These are phyloP conservation scores for Datura wrightii DNA, from an alignment of 257 asterid species.

Conservation along the genomic window DNA sequence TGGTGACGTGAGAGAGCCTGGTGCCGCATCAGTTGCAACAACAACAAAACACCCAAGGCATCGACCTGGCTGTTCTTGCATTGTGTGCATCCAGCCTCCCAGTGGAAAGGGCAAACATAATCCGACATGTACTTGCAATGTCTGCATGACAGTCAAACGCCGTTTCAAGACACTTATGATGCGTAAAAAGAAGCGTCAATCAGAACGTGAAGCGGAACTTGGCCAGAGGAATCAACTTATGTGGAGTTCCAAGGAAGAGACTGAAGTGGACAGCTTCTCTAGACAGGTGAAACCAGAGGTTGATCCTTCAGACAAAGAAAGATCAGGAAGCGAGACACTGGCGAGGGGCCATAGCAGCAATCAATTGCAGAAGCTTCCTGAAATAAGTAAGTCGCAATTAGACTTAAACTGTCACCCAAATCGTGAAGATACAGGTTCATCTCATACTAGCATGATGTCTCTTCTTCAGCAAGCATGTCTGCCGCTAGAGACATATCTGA, in stretches of 20 bases:
- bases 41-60: conserved; percentile 95
- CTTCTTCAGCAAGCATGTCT: conserved; percentile 87
- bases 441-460: conserved; percentile 71
- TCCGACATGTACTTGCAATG: conserved; percentile 93
- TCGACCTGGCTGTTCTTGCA: conserved; percentile 98
- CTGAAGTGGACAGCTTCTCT: conserved; percentile 62
- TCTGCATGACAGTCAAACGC: conserved; percentile 94
- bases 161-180: conserved; percentile 96
- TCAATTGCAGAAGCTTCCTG: conserved; percentile 53
- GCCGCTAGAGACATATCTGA: conserved; percentile 78
- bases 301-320: conserved; percentile 42
- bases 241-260: conserved; percentile 65
- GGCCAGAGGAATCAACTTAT: conserved; percentile 63
- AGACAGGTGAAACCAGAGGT: conserved; percentile 39
- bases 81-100: conserved; percentile 98
- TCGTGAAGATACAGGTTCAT: conserved; percentile 47
- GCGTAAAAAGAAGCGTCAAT: conserved; percentile 96
- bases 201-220: conserved; percentile 89
- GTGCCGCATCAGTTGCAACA: conserved; percentile 64
- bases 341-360: conserved; percentile 44
- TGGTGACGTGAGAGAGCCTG: conserved; percentile 52
- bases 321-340: conserved; percentile 49
- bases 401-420: conserved; percentile 77
- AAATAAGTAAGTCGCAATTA: conserved; percentile 51
- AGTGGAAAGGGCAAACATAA: conserved; percentile 98